phyloP scores from a whole-genome alignment of 805 yeast genomes.

The Candida silvatica region DNA sequence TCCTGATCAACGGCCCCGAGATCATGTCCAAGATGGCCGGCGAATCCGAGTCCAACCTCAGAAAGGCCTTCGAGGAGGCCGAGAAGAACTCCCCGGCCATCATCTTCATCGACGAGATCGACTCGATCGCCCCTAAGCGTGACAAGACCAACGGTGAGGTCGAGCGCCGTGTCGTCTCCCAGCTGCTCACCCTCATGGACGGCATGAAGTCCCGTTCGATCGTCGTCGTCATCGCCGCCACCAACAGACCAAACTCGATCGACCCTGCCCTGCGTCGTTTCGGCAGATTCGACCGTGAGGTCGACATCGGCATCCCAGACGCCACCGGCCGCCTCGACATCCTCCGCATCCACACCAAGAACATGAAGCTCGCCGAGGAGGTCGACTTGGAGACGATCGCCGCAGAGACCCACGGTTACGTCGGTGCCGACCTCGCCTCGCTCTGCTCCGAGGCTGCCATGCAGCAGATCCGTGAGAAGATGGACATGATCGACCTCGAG shows the following conservation, averaged over 20 bases:
- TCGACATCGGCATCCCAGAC: slow-evolving; percentile 90
- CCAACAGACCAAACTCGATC: slow-evolving; percentile 79
- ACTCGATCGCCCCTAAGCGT: slow-evolving; percentile 98
- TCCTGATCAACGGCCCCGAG: slow-evolving; percentile 97
- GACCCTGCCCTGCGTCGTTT: slow-evolving; percentile 82
- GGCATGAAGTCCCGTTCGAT: slow-evolving; percentile 99
- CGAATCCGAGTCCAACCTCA: slow-evolving; percentile 92
- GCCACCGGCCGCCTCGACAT: slow-evolving; percentile 98
- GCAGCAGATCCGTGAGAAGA: slow-evolving; percentile 99
- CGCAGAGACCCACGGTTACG: slow-evolving; percentile 97
- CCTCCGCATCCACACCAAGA: slow-evolving; percentile 94
- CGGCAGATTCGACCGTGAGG: slow-evolving; percentile 82
- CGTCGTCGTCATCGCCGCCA: slow-evolving; percentile 97
- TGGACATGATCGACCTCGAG: slow-evolving; percentile 94
- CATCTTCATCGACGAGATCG: slow-evolving; percentile 96
- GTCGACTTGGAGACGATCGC: slow-evolving; percentile 96
- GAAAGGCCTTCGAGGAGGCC: slow-evolving; percentile 99
- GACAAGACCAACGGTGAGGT: slow-evolving; percentile 99
- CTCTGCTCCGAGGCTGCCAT: slow-evolving; percentile 99
- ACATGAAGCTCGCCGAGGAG: slow-evolving; percentile 93
- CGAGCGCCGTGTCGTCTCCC: slow-evolving; percentile 98
- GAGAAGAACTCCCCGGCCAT: slow-evolving; percentile 98
- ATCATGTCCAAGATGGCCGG: slow-evolving; percentile 99
- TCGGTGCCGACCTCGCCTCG: slow-evolving; percentile 98
- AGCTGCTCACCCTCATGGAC: slow-evolving; percentile 94